Conservation (phyloP, 306 rosid genomes). For the Calophaca sinica region DNA sequence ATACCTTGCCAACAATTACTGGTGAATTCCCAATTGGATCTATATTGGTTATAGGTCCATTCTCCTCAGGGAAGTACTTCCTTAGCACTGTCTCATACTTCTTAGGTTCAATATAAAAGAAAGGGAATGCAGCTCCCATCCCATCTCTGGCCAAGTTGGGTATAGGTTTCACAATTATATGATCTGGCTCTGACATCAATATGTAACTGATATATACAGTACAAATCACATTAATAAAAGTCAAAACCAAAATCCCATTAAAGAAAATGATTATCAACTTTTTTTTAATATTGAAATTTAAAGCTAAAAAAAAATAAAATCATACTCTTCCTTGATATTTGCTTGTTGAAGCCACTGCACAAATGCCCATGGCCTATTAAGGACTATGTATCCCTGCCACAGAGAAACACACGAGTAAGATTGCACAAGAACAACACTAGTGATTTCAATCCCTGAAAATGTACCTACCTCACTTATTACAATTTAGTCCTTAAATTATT, state of each 20-base stretch:
- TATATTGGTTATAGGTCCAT: slow-evolving; percentile 81
- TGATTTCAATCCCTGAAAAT: slow-evolving; percentile 20
- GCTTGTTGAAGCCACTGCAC: slow-evolving; percentile 97
- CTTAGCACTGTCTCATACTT: slow-evolving; percentile 76
- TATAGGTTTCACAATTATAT: slow-evolving; percentile 90
- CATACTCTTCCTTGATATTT: slow-evolving; percentile 96
- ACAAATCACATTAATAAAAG: slow-evolving; percentile 15
- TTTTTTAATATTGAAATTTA: slow-evolving; percentile 33
- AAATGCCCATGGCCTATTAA: slow-evolving; percentile 99
- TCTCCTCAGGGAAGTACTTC: slow-evolving; percentile 80
- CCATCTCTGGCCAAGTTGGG: slow-evolving; percentile 91
- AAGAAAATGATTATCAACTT: neutral
- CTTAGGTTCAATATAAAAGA: slow-evolving; percentile 95
- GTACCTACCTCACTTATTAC: neutral
- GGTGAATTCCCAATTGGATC: slow-evolving; percentile 99
- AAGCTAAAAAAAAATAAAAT: slow-evolving; percentile 31
- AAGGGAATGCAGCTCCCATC: slow-evolving; percentile 94
- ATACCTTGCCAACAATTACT: slow-evolving; percentile 92
- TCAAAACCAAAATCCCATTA: slow-evolving; percentile 42
- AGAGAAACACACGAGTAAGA: slow-evolving; percentile 7
- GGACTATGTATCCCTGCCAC: slow-evolving; percentile 95
- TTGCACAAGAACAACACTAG: neutral
- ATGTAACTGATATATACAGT: slow-evolving; percentile 66
- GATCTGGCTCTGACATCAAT: slow-evolving; percentile 98
- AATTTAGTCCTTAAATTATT: neutral